These are phyloP conservation scores for Fusarium nanum DNA, from an alignment of 2,329 filamentous ascomycete genomes.

Conservation along the genomic window DNA sequence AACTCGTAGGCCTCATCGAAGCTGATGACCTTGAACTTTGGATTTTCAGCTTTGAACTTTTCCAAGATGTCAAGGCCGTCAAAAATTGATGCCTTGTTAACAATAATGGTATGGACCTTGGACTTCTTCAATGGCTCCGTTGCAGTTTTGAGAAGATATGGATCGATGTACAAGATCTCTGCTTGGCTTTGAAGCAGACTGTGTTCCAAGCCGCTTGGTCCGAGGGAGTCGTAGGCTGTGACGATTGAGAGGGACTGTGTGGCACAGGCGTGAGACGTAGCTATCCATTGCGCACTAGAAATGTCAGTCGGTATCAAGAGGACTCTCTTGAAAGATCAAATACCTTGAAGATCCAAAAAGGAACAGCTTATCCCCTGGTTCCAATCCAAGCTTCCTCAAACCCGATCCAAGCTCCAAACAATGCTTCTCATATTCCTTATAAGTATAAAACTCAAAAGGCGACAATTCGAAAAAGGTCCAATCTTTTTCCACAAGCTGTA, in stretches of 20 bases:
- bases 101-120: constrained; percentile 68
- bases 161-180: constrained; percentile 86
- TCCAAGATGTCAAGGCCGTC: constrained; percentile 62
- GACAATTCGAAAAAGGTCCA: constrained; percentile 91
- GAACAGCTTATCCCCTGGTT: constrained; percentile 74
- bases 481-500: constrained; percentile 84
- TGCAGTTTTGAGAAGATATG: constrained; percentile 76
- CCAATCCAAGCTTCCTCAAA: constrained; percentile 77
- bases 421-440: constrained; percentile 79
- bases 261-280: constrained; percentile 78
- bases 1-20: constrained; percentile 64
- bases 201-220: constrained; percentile 84
- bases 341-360: constrained; percentile 84
- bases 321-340: too few species aligned
- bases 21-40: constrained; percentile 63
- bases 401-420: constrained; percentile 77
- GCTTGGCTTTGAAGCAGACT: constrained; percentile 86
- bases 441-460: constrained; percentile 78
- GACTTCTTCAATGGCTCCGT: constrained; percentile 64
- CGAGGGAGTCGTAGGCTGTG: constrained; percentile 93
- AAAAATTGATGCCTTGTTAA: constrained; percentile 69
- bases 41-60: constrained; percentile 66
- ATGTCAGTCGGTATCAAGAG: too few species aligned
- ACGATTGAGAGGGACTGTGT: constrained; percentile 92
- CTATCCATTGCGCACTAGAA: constrained; percentile 80